A percentile compares a stretch with the other conserved stretches of the same genome.
Evolutionary conservation across 2,329 filamentous ascomycete genomes (phyloP).

Genomic region (Trichophyton schoenleinii): DNA sequence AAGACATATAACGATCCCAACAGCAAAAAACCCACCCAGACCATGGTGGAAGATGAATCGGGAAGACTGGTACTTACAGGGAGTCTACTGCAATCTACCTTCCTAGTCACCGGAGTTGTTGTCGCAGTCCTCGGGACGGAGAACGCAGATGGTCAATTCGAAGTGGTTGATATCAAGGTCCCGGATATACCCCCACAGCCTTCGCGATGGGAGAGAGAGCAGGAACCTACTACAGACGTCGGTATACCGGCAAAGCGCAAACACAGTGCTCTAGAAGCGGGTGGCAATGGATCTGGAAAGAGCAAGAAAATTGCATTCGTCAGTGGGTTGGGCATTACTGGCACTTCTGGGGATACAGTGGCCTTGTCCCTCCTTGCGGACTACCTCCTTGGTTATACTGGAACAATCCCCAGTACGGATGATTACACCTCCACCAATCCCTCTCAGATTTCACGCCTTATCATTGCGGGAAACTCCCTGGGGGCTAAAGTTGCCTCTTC

Average conservation of each 20-base stretch:
- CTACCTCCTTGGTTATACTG: slow-evolving; percentile 74
- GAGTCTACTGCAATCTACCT: slow-evolving; percentile 49
- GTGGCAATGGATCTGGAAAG: slow-evolving; percentile 35
- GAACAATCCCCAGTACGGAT: slow-evolving; percentile 33
- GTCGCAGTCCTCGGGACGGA: slow-evolving; percentile 92
- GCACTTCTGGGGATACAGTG: slow-evolving; percentile 60
- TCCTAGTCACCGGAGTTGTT: slow-evolving; percentile 85
- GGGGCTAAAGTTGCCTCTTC: slow-evolving; percentile 28
- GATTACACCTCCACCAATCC: slow-evolving; percentile 32
- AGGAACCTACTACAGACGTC: slow-evolving; percentile 27
- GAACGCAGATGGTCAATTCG: slow-evolving; percentile 80
- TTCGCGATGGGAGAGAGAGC: slow-evolving; percentile 59
- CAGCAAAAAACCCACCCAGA: slow-evolving; percentile 39
- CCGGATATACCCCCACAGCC: slow-evolving; percentile 77
- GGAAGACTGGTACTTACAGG: slow-evolving; percentile 74
- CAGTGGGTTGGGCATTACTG: slow-evolving; percentile 75
- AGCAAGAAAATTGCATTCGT: slow-evolving; percentile 70
- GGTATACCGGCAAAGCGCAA: slow-evolving; percentile 22
- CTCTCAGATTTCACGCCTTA: slow-evolving; percentile 61
- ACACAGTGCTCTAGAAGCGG: slow-evolving; percentile 24
- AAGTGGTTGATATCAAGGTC: slow-evolving; percentile 79
- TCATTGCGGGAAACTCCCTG: slow-evolving; percentile 88
- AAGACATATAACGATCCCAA: slow-evolving; percentile 58
- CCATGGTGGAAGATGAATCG: slow-evolving; percentile 92
- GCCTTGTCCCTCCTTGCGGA: slow-evolving; percentile 68